Conservation (phyloP, 768 basidiomycete genomes). For the Boletus coccyginus region DNA sequence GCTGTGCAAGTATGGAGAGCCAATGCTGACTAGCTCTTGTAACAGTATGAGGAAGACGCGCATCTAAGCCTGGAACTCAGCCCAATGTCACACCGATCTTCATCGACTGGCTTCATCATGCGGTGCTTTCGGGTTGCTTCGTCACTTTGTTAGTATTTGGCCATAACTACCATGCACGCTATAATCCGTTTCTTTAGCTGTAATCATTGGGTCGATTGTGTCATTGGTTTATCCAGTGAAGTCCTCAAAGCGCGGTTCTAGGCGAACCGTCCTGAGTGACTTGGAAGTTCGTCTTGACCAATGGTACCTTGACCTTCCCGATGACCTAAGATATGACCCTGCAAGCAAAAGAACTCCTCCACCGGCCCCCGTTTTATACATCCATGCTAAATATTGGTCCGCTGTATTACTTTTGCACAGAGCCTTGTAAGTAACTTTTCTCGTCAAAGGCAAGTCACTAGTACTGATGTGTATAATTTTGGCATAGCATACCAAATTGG, state of each 20-base stretch:
- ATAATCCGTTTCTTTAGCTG: slow-evolving; percentile 39
- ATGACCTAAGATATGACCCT: slow-evolving; percentile 57
- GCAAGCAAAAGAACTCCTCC: slow-evolving; percentile 51
- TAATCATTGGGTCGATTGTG: slow-evolving; percentile 66
- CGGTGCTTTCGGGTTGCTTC: slow-evolving; percentile 55
- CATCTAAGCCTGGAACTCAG: slow-evolving; percentile 50
- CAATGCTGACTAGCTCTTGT: slow-evolving; percentile 4
- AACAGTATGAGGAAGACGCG: slow-evolving; percentile 56
- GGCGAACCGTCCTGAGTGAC: slow-evolving; percentile 47
- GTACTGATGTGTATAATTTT: slow-evolving; percentile 14
- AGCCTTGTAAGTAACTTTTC: slow-evolving; percentile 61
- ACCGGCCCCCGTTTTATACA: slow-evolving; percentile 61
- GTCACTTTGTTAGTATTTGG: slow-evolving; percentile 50
- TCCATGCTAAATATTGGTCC: slow-evolving; percentile 77
- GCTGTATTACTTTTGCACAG: slow-evolving; percentile 72
- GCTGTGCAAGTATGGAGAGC: slow-evolving; percentile 8
- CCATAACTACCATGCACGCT: not conserved
- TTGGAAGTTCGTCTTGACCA: slow-evolving; percentile 70
- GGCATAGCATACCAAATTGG: slow-evolving; percentile 66
- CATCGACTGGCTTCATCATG: slow-evolving; percentile 42
- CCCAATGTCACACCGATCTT: slow-evolving; percentile 40
- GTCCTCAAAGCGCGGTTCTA: slow-evolving; percentile 41
- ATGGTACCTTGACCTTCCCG: slow-evolving; percentile 71
- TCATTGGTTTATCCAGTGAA: slow-evolving; percentile 70
- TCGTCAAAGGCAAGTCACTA: not conserved